Conservation (phyloP, 108 stramenopile genomes). For the Epithemia pelagica region DNA sequence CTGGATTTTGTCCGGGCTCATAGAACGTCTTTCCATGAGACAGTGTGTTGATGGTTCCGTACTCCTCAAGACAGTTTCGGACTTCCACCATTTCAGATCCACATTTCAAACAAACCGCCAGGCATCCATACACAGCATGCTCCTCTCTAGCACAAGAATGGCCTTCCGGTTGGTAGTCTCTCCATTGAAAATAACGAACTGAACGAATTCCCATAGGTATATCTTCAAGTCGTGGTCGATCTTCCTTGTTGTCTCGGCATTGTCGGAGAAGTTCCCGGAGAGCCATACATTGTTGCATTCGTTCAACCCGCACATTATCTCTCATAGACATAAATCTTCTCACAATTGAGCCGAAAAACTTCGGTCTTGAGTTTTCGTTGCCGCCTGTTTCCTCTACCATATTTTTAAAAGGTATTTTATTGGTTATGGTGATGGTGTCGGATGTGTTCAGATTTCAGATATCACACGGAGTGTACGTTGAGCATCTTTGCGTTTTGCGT, state of each 20-base stretch:
- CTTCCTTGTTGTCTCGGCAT: conserved; percentile 13
- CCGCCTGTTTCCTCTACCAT: neutral
- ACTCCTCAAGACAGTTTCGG: conserved; percentile 30
- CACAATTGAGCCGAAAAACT: neutral
- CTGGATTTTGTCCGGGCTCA: conserved; percentile 7
- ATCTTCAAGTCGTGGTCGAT: conserved; percentile 1
- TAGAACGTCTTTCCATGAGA: neutral
- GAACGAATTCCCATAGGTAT: conserved; percentile 22
- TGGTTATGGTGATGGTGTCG: neutral
- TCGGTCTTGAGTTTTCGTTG: neutral
- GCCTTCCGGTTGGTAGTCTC: conserved; percentile 8
- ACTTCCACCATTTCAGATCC: conserved; percentile 25
- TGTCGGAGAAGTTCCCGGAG: conserved; percentile 17
- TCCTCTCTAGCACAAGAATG: conserved; percentile 37
- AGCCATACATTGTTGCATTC: conserved; percentile 20
- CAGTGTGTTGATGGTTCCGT: conserved; percentile 21
- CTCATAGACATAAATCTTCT: neutral
- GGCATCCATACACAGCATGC: conserved; percentile 44
- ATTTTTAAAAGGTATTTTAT: neutral
- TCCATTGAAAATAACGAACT: conserved; percentile 42
- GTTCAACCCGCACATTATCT: conserved; percentile 35
- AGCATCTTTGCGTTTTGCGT: neutral
- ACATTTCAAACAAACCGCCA: conserved; percentile 34
- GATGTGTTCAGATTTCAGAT: neutral
- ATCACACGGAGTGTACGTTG: neutral